Evolutionary conservation across 192 early-diverging fungal genomes (phyloP), one percentile per base, ranked within the genome.

Genomic region (Chytriomyces hyalinus): DNA sequence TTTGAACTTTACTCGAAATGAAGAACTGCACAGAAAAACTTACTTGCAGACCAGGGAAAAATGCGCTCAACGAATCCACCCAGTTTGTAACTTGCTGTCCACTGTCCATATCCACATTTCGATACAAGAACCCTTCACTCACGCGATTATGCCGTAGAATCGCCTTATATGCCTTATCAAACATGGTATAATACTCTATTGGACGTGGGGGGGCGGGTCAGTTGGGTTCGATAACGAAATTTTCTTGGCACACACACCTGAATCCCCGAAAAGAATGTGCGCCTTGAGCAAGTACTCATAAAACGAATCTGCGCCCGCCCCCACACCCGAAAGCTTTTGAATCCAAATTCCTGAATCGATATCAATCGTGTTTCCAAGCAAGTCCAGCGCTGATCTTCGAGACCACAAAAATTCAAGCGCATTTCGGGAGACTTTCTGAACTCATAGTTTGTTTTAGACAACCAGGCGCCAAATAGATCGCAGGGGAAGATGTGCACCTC

Each of bases 231-330:
- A 26, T 11, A 13, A 57, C 53, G 20, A 57, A 57, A 4, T 57
- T 13, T 20, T 57, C 3, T n/a, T 57, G 0, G n/a, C 11, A 10
- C 11, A 57, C 28, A n/a, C 26, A 67, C 66, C 66, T 4, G 69
- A 44, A 67, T 95, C 94, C 13, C 92, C 95, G 88, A 98, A 96
- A 11, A 96, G 87, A 3, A 97, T 83, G 75, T 95, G 92, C 7
- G 92, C 88, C 80, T 99, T 99, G 20, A 97, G 78, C 28, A 97
- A 80, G 75, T 99, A 99, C 83, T 86, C 95, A 79, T 92, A 97
- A 48, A 95, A 91, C 9, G 94, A 96, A 82, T 99, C 97, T 11
- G 93, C 88, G 51, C 96, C 97, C 7, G 96, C 95, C 43, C 97
- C 93, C 6, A 95, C 90, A 17, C 93, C 90, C 15, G 93, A 85